Evolutionary conservation across 306 rosid genomes (phyloP), one percentile per base, ranked within the genome.

Genomic region (Vigna unguiculata): DNA sequence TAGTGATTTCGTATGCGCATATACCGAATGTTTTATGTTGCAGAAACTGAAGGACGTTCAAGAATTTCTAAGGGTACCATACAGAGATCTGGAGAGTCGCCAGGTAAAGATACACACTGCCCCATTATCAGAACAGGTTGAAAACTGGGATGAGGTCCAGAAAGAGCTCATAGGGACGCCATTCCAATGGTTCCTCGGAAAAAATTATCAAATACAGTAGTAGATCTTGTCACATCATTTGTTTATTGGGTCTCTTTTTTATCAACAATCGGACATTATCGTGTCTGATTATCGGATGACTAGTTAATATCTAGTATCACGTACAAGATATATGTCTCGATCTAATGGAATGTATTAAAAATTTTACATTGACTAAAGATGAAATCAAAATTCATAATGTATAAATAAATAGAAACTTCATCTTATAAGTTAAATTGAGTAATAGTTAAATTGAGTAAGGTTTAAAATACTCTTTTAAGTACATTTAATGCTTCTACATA

Each of bases 1-100:
- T 11, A 3, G 34, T 55, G 14, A 46, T 49, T 9, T 75, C 47
- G 13, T 58, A 10, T 47, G 25, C 17, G 21, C 40, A 20, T 49
- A 1, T 38, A 9, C 28, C 72, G 22, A 46, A 45, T 48, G 3
- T 67, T 19, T 48, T 0, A 55, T 59, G 1, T 22, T 52, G 16
- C 83, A 91, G 93, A 89, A 84, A 81, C 85, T 87, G 1, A 76
- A 80, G 68, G 92, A 86, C 49, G 88, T 91, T 70, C 92, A 89
- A 68, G 89, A 89, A 75, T 91, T 91, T 78, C 76, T 86, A 0
- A 79, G 81, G 61, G 83, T 87, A 51, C 90, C 96, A 43, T 58
- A 77, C 55, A 86, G 76, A 72, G 86, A 86, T 43, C 80, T 89
- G 2, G 52, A 78, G 74, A 91, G 92, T 69, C 85, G 79, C n/a